Evolutionary conservation across 140 eudicot species (phyloP).

Genomic region (Senecio squalidus): DNA sequence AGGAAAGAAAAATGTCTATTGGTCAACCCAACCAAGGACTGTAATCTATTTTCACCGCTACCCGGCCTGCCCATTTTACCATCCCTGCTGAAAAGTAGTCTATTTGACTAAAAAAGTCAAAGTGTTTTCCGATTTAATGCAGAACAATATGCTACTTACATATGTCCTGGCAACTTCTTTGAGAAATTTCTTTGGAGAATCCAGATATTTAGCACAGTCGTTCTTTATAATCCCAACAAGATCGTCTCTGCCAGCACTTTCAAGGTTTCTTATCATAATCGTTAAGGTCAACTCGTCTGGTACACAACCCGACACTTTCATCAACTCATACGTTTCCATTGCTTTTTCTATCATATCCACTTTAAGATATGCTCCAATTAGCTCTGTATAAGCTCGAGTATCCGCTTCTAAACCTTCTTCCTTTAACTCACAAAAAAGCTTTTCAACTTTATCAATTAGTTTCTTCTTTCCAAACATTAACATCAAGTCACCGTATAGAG

Average conservation of each 20-base stretch:
- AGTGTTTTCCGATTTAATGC: slow-evolving; percentile 3
- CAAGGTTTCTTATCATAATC: slow-evolving; percentile 62
- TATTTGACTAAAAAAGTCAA: slow-evolving; percentile 15
- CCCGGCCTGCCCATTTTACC: background rate
- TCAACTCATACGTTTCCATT: slow-evolving; percentile 56
- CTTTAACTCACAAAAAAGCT: slow-evolving; percentile 36
- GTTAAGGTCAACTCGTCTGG: slow-evolving; percentile 74
- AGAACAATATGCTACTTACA: slow-evolving; percentile 35
- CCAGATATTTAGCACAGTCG: slow-evolving; percentile 47
- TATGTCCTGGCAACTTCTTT: slow-evolving; percentile 42
- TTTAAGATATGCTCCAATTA: slow-evolving; percentile 72
- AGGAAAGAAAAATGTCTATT: background rate
- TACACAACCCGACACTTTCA: slow-evolving; percentile 62
- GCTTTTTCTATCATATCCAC: slow-evolving; percentile 62
- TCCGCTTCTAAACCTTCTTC: slow-evolving; percentile 67
- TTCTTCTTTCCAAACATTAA: slow-evolving; percentile 60
- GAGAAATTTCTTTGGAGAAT: slow-evolving; percentile 58
- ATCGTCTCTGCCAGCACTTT: slow-evolving; percentile 49
- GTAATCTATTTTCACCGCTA: background rate
- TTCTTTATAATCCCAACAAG: slow-evolving; percentile 49
- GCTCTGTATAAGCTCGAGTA: slow-evolving; percentile 60
- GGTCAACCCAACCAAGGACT: background rate
- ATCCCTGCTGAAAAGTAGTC: background rate
- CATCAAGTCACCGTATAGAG: slow-evolving; percentile 57
- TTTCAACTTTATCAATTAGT: slow-evolving; percentile 46